Conservation (phyloP, 345 rosid genomes). For the Eucalyptus leucophloia region DNA sequence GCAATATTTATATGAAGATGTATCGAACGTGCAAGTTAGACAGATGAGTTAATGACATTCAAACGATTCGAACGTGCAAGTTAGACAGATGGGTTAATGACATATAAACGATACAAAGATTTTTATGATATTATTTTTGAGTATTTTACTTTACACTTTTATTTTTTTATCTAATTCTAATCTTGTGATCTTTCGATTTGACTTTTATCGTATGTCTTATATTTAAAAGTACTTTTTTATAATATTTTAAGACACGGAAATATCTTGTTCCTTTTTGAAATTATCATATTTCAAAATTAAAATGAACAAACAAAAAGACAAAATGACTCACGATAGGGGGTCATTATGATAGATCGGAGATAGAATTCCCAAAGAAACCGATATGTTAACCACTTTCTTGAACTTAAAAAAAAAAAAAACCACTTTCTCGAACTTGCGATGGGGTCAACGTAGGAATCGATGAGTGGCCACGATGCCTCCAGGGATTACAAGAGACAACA, state of each 20-base stretch:
- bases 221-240: not conserved
- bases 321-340: not conserved
- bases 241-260: not conserved
- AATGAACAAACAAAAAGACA: not conserved
- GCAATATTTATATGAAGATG: accelerated
- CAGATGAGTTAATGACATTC: accelerated
- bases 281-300: not conserved
- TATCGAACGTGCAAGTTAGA: accelerated
- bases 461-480: not conserved
- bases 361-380: not conserved
- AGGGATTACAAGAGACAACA: not conserved
- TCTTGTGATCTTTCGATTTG: not conserved
- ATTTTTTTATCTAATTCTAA: not conserved
- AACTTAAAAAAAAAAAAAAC: not conserved
- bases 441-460: not conserved
- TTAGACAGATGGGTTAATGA: accelerated
- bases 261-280: not conserved
- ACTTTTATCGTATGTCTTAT: not conserved
- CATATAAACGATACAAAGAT: accelerated
- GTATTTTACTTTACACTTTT: not conserved
- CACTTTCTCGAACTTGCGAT: too few species aligned
- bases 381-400: not conserved
- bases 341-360: not conserved
- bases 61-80: accelerated
- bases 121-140: too few species aligned